Percentiles rank a stretch among this genome's conserved stretches.
Evolutionary conservation across 805 yeast genomes (phyloP).

Genomic region (Sugiyamaella americana): DNA sequence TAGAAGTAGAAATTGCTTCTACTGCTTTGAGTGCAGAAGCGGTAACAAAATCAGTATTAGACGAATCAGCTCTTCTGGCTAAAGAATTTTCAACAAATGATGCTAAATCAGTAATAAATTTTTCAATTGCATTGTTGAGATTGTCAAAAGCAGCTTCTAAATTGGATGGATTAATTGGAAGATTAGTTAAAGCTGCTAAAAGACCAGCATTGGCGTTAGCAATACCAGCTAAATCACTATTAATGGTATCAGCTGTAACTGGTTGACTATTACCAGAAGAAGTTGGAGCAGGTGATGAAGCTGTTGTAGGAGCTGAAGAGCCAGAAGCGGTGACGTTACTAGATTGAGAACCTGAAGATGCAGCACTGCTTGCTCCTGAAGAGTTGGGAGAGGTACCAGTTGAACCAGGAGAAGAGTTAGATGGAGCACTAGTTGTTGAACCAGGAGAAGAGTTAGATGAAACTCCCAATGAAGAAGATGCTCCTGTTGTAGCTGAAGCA

Average conservation of each 20-base stretch:
- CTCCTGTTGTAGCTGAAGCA: neutral
- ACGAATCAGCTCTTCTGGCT: neutral
- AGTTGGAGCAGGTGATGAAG: constrained; percentile 3
- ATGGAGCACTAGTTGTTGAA: constrained; percentile 5
- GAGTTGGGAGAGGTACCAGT: neutral
- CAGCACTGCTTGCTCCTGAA: too few species aligned
- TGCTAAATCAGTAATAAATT: constrained; percentile 7
- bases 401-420: neutral
- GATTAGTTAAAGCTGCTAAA: constrained; percentile 6
- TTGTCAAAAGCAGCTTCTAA: neutral
- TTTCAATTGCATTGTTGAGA: neutral
- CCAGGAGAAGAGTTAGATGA: neutral
- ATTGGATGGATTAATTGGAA: neutral
- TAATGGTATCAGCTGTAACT: neutral
- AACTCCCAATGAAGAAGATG: constrained; percentile 1
- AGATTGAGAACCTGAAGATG: neutral
- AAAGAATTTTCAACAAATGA: constrained; percentile 5
- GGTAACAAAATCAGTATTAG: neutral
- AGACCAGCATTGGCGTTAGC: neutral
- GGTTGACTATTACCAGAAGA: neutral
- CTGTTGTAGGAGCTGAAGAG: neutral
- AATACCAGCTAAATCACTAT: neutral
- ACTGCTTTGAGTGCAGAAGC: constrained; percentile 1
- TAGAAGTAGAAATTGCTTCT: neutral
- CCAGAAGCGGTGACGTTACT: neutral